Evolutionary conservation across 306 rosid species (phyloP), one percentile per base, ranked within the genome.

Genomic region (Begonia masoniana): DNA sequence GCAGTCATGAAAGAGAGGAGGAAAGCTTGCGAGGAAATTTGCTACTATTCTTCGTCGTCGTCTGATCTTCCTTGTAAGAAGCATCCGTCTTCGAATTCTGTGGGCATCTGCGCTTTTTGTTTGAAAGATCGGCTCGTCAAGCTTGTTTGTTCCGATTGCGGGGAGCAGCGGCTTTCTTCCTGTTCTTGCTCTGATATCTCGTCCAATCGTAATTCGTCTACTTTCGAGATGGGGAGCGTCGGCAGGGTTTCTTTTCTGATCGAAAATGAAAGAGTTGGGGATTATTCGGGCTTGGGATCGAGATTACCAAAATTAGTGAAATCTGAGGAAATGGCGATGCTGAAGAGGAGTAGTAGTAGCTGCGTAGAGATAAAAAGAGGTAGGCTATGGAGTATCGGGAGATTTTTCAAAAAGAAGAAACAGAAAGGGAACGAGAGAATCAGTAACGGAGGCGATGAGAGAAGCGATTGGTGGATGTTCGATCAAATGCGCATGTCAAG

Each of bases 91-190:
- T 79, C 92, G 15, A 76, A 94, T 4, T 70, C 95, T 0, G 81
- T 64, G n/a, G 99, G 99, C 4, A 78, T 92, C 1, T 92, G 99
- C 54, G 88, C 96, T 55, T 66, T 73, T 11, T 92, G 99, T 66
- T 78, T 92, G 15, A 83, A 86, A 59, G 99, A 92, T 10, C 89
- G 99, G 9, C 60, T 92, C 52, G 73, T 84, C 43, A 73, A 72
- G 61, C 83, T 92, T 13, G 96, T 82, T 1, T 92, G 99, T 56
- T 87, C 99, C 3, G 96, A 92, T 51, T 92, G 99, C n/a, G 99
- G 99, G 0, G 99, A 92, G 68, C 99, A 92, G 67, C 74, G 99
- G 11, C 85, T 87, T 58, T 92, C 99, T 10, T 92, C 99, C 11
- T 92, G 99, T 51, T 92, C 99, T 10, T 92, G 99, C 62, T 92